Conservation (phyloP, 352 stramenopile species). For the Pythium rishiriense region DNA sequence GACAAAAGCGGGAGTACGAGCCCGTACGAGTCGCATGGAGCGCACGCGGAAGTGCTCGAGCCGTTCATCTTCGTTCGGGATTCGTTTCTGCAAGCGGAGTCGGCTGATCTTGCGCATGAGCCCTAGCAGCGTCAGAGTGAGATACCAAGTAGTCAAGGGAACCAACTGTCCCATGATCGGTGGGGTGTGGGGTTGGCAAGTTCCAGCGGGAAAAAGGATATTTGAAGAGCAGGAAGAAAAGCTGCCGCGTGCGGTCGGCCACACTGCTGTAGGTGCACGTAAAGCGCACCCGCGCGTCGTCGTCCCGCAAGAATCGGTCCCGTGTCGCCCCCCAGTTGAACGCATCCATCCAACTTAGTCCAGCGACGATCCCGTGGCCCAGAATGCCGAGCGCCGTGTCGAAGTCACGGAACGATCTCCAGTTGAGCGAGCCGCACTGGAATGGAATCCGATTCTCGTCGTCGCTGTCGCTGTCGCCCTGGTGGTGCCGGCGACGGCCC, state of each 20-base stretch:
- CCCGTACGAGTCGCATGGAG: slow-evolving; percentile 33
- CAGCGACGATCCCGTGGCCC: slow-evolving; percentile 50
- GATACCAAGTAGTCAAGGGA: slow-evolving; percentile 14
- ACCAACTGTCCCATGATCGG: background rate
- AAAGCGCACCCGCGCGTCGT: slow-evolving; percentile 26
- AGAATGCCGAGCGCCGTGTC: slow-evolving; percentile 47
- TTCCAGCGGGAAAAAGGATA: slow-evolving; percentile 45
- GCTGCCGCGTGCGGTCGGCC: slow-evolving; percentile 50
- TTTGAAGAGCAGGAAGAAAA: slow-evolving; percentile 75
- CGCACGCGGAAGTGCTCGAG: slow-evolving; percentile 5
- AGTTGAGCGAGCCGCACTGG: slow-evolving; percentile 16
- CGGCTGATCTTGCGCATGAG: slow-evolving; percentile 45
- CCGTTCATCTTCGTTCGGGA: slow-evolving; percentile 9
- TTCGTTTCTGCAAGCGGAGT: slow-evolving; percentile 18
- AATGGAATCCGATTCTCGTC: background rate
- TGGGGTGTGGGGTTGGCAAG: background rate
- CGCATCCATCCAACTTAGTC: slow-evolving; percentile 69
- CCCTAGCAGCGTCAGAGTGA: slow-evolving; percentile 56
- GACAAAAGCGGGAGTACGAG: too few species aligned
- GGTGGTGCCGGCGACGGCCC: background rate
- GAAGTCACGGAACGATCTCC: slow-evolving; percentile 20
- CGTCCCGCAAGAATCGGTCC: slow-evolving; percentile 19
- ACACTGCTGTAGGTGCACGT: slow-evolving; percentile 57
- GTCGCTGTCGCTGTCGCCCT: slow-evolving; percentile 13
- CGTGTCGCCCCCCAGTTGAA: slow-evolving; percentile 43